Evolutionary conservation across 2,329 filamentous ascomycete species (phyloP).

Genomic region (Calonectria multiphialidica): DNA sequence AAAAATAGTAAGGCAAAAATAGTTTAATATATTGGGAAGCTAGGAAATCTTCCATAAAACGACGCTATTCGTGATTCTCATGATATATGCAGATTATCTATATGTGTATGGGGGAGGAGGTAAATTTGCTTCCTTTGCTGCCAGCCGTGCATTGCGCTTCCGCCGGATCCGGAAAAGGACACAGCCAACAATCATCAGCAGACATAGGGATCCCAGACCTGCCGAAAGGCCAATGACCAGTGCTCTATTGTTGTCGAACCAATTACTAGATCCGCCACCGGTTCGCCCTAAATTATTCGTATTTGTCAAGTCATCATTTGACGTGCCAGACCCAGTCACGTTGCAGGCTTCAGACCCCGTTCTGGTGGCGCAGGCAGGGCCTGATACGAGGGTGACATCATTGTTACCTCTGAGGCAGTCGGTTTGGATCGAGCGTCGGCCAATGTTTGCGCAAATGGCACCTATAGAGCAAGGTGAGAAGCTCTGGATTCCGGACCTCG

Average conservation of each 20-base stretch:
- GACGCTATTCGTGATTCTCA: neutral
- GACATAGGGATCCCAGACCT: neutral
- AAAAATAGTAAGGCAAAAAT: neutral
- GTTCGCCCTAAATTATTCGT: neutral
- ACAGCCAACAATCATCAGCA: neutral
- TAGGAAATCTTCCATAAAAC: neutral
- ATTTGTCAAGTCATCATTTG: neutral
- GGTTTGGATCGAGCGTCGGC: slow-evolving; percentile 78
- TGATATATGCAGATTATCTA: neutral
- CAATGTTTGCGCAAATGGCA: slow-evolving; percentile 86
- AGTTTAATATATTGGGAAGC: neutral
- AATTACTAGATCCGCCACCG: neutral
- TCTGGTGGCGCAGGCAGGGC: slow-evolving; percentile 59
- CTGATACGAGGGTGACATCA: slow-evolving; percentile 77
- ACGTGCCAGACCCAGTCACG: neutral
- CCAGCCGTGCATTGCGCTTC: slow-evolving; percentile 13
- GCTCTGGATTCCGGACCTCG: slow-evolving; percentile 72
- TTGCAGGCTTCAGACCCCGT: neutral
- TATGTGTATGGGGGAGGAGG: neutral
- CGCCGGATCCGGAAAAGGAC: neutral
- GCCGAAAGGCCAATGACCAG: neutral
- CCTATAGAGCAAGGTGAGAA: slow-evolving; percentile 89
- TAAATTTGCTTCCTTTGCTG: neutral
- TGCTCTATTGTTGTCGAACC: neutral
- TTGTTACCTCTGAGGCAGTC: slow-evolving; percentile 81